Evolutionary conservation across 495 filamentous ascomycete species (phyloP), one percentile per base, ranked within the genome.

Genomic region (Penicillium taxi): DNA sequence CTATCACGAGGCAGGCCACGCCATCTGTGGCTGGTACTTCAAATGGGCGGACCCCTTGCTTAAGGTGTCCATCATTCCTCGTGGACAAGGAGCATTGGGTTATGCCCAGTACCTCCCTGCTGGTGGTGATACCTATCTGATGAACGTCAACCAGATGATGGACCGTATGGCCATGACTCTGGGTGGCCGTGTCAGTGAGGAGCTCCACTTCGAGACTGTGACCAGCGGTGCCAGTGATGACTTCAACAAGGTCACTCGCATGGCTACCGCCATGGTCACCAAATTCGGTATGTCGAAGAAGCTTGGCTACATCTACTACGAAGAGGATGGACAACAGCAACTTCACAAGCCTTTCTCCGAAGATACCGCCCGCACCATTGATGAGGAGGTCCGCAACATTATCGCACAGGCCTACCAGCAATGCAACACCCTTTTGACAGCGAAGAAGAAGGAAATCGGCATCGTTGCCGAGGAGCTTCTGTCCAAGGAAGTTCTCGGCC

Each of bases 131-230:
- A 84, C 83, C 17, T 96, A 96, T 59, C 74, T 96, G 35, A 84
- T 98, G 87, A 95, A 78, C 45, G 80, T 85, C 45, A 81, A 89
- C 59, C 91, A 98, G 66, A 68, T 98, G 17, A 96, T 96, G 89
- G 91, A 98, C 61, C 86, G 93, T 41, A 98, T 98, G 93, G 91
- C 93, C 43, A 98, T 98, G 91, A 95, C 91, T 12, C 77, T 98
- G 25, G 91, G 84, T 48, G 91, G 91, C 2, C 82, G 91, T 44
- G 84, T 98, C 26, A 88, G 81, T 24, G 91, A 98, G 62, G 91
- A 98, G 61, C 56, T 98, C 3, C 87, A 96, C 62, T 98, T 96
- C 60, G 82, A 89, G 16, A 94, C 85, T 7, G 90, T 98, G 15
- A 98, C 93, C 4, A 86, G 81, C 41, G 91, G 91, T 29, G 91